Conservation (phyloP, 371 early-diverging fungal genomes). For the Lichtheimia hyalospora region DNA sequence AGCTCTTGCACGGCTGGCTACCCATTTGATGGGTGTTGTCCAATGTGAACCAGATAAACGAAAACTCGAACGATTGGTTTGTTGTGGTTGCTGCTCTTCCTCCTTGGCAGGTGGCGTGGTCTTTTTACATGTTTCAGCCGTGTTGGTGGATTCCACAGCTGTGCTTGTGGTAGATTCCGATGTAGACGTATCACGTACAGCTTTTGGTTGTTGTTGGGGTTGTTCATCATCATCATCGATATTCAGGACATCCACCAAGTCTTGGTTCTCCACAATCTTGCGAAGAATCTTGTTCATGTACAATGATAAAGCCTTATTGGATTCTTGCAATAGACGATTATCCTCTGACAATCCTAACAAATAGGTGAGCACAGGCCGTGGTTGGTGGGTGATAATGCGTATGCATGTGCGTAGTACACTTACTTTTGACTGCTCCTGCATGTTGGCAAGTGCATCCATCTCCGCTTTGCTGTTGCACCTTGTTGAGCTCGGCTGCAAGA, state of each 20-base stretch:
- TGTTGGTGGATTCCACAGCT: too few relatives aligned
- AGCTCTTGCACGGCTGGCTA: background rate
- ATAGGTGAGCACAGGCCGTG: background rate
- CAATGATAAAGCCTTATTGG: constrained; percentile 31
- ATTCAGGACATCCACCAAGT: constrained; percentile 28
- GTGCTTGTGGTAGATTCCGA: background rate
- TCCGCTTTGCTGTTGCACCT: constrained; percentile 4
- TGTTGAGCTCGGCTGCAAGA: constrained; percentile 14
- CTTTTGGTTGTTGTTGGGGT: background rate
- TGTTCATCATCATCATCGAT: constrained; percentile 20
- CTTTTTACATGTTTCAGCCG: too few relatives aligned
- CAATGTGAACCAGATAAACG: background rate
- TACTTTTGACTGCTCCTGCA: constrained; percentile 10
- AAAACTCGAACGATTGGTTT: background rate
- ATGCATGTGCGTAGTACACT: background rate
- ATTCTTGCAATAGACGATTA: constrained; percentile 22
- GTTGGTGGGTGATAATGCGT: background rate
- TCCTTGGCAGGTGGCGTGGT: background rate
- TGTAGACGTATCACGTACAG: background rate
- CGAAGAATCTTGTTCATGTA: constrained; percentile 38
- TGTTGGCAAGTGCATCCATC: constrained; percentile 8
- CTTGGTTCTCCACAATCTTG: constrained; percentile 30
- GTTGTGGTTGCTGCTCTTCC: background rate
- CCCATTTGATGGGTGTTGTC: constrained; percentile 1
- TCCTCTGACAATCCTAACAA: constrained; percentile 26